phyloP scores from a whole-genome alignment of 2,329 filamentous ascomycete genomes.

The Purpureocillium takamizusanense region DNA sequence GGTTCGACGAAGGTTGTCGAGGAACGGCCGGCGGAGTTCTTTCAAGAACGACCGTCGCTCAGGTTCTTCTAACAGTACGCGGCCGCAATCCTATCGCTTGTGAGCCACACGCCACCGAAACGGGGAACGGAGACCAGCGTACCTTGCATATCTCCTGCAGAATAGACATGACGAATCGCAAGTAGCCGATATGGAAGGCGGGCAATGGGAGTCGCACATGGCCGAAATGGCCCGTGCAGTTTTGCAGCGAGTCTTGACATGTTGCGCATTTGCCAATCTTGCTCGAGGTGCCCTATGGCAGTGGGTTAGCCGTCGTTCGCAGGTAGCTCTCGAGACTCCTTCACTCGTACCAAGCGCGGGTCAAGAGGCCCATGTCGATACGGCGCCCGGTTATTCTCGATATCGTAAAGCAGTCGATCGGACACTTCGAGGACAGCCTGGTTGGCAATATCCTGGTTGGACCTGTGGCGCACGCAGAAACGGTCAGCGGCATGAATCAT shows the following conservation, averaged over 20 bases:
- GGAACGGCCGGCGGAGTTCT: conserved; percentile 67
- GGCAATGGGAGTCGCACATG: conserved; percentile 85
- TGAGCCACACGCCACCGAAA: neutral
- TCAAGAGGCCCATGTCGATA: conserved; percentile 83
- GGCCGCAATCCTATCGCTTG: conserved; percentile 54
- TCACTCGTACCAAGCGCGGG: conserved; percentile 57
- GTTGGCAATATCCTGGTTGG: conserved; percentile 88
- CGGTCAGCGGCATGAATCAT: neutral
- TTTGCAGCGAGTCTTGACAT: conserved; percentile 70
- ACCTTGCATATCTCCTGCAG: conserved; percentile 92
- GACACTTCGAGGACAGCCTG: conserved; percentile 92
- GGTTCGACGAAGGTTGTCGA: conserved; percentile 81
- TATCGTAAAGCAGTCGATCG: conserved; percentile 88
- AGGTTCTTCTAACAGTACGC: conserved; percentile 70
- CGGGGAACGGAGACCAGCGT: conserved; percentile 28
- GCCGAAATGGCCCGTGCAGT: conserved; percentile 92
- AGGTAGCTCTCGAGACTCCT: neutral
- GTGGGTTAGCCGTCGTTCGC: conserved; percentile 1
- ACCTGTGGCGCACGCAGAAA: conserved; percentile 38
- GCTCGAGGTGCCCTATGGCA: conserved; percentile 63
- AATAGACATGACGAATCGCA: conserved; percentile 86
- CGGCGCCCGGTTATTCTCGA: conserved; percentile 67
- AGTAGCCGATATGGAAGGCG: conserved; percentile 91
- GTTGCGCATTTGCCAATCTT: conserved; percentile 75
- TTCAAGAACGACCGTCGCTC: conserved; percentile 72